Evolutionary conservation across 1,139 yeast species (phyloP), one percentile per base, ranked within the genome.

Genomic region (Kurtzmaniella quercitrusa): DNA sequence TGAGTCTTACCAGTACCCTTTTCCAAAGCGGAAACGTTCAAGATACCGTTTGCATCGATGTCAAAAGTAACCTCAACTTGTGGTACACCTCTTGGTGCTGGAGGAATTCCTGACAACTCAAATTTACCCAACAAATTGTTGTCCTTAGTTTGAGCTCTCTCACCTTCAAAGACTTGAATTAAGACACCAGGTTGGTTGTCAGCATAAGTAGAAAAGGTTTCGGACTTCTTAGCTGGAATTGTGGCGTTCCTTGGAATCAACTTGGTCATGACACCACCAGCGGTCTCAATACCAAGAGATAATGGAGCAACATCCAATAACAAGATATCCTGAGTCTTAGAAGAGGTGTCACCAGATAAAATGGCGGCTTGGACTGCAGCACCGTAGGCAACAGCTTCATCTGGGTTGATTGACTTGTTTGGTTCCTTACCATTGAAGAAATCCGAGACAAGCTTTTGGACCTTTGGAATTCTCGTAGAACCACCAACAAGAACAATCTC

Each of bases 1-100:
- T 65, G 68, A 43, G 63, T 55, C 55, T 66, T 66, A 54, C 96
- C 96, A 49, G 97, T 91, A 61, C 95, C 97, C 78, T 89, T 89
- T 66, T 91, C 97, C 49, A 85, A 74, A 45, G 97, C 97, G 47
- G 89, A 78, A 46, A 91, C 98, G 71, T 88, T 89, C 74, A 88
- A 76, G 61, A 88, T 88, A 73, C 97, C 97, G 63, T 88, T 88
- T 46, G 96, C 95, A 65, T 88, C 96, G 56, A 89, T 74, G 57
- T 88, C 94, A 61, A 88, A 88, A 39, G 96, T 88, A 51, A 88
- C 96, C 73, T 88, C 96, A 60, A 89, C 86, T 74, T 88, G 96
- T 54, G 96, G 96, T 46, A 84, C 89, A 68, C 98, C 98, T 75
- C 96, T 87, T 70, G 97, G 97, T 38, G 97, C 95, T 47, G 97